Evolutionary conservation across 305 asterid species (phyloP).

Genomic region (Solanum hybrid): DNA sequence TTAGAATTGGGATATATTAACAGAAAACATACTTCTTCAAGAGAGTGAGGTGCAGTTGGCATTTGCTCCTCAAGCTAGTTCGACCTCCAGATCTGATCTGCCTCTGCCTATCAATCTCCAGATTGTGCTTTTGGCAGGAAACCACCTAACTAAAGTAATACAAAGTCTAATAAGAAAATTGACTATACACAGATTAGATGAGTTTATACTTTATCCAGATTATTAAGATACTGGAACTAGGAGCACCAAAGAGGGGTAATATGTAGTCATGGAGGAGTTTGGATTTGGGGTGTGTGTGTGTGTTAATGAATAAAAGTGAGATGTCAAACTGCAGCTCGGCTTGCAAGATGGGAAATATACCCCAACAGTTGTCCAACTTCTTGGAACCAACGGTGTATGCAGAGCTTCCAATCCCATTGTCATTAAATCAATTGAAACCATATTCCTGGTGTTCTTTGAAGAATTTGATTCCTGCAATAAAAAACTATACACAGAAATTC

Average conservation of each 20-base stretch:
- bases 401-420: not conserved
- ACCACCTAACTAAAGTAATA: not conserved
- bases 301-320: not conserved
- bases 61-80: not conserved
- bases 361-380: not conserved
- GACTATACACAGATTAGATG: not conserved
- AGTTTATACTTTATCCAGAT: not conserved
- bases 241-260: not conserved
- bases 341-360: not conserved
- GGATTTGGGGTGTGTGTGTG: not conserved
- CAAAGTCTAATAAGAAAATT: not conserved
- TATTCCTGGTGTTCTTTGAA: not conserved
- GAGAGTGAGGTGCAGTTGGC: not conserved
- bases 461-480: not conserved
- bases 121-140: not conserved
- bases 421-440: not conserved
- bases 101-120: not conserved
- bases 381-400: not conserved
- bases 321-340: not conserved
- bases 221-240: not conserved
- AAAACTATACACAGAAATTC: not conserved
- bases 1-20: not conserved
- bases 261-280: not conserved
- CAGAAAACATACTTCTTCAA: not conserved
- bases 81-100: not conserved